A percentile compares a stretch with the other conserved stretches of the same genome.
phyloP scores from a whole-genome alignment of 2,329 filamentous ascomycete genomes.

The Trichoderma harzianum region DNA sequence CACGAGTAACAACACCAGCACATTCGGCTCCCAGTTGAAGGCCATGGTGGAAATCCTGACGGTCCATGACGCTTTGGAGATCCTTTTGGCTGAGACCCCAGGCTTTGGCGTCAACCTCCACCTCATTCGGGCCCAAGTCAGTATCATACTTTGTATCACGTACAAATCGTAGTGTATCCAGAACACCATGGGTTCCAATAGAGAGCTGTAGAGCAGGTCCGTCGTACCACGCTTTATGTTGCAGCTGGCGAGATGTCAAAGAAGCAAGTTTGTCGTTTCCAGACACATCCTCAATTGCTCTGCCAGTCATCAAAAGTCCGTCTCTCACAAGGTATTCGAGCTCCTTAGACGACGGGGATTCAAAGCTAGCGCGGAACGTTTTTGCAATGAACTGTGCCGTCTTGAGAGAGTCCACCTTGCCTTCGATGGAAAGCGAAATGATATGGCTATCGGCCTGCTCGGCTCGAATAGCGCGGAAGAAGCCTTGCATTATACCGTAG shows the following conservation, averaged over 20 bases:
- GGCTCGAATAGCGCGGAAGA: neutral
- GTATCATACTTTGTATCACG: neutral
- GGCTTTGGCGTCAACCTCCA: conserved; percentile 4
- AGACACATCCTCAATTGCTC: neutral
- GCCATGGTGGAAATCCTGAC: neutral
- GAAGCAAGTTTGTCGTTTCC: neutral
- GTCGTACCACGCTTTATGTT: neutral
- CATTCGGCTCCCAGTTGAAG: conserved; percentile 21
- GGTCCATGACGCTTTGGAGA: neutral
- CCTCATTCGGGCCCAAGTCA: neutral
- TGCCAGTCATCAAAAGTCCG: neutral
- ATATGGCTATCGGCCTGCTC: neutral
- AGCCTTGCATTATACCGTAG: neutral
- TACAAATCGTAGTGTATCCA: neutral
- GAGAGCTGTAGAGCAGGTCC: neutral
- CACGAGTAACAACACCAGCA: conserved; percentile 26
- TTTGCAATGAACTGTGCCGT: neutral
- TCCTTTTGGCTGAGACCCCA: neutral
- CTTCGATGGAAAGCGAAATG: neutral
- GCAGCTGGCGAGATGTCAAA: neutral
- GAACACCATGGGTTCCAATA: neutral
- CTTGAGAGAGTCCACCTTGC: neutral
- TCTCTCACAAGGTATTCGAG: neutral
- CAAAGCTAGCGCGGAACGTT: neutral
- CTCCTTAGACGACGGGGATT: neutral